Conservation (phyloP, 2,329 filamentous ascomycete species). For the Cercospora sp. region DNA sequence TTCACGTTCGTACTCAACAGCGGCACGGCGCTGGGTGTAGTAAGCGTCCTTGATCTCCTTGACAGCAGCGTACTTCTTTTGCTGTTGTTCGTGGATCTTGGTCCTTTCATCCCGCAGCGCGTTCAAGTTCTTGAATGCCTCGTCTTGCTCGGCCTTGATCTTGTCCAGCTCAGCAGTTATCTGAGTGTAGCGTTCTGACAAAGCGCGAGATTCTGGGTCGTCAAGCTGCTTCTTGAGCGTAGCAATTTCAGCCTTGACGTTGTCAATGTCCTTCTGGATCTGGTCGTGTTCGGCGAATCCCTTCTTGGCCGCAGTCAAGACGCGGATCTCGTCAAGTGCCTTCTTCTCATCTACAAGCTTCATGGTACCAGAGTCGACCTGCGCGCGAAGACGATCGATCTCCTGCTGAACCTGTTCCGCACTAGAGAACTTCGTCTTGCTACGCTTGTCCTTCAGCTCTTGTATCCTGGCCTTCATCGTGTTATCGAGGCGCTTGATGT, state of each 20-base stretch:
- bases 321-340: slow-evolving; percentile 78
- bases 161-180: slow-evolving; percentile 84
- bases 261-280: slow-evolving; percentile 80
- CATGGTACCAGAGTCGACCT: slow-evolving; percentile 87
- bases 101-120: slow-evolving; percentile 80
- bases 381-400: slow-evolving; percentile 76
- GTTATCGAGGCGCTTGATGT: slow-evolving; percentile 89
- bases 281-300: slow-evolving; percentile 83
- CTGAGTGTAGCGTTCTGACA: slow-evolving; percentile 81
- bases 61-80: slow-evolving; percentile 79
- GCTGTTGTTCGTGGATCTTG: slow-evolving; percentile 80
- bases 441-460: slow-evolving; percentile 83
- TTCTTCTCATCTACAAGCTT: slow-evolving; percentile 98
- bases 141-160: slow-evolving; percentile 90
- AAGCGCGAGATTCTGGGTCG: slow-evolving; percentile 84
- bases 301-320: slow-evolving; percentile 85
- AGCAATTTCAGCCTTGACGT: slow-evolving; percentile 82
- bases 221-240: slow-evolving; percentile 86
- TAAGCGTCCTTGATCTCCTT: slow-evolving; percentile 88
- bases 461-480: slow-evolving; percentile 80
- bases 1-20: slow-evolving; percentile 79
- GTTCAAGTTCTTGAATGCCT: slow-evolving; percentile 84
- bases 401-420: slow-evolving; percentile 83
- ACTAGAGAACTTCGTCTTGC: slow-evolving; percentile 80
- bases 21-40: slow-evolving; percentile 79